Percentiles rank a stretch among this genome's conserved stretches.
Conservation (phyloP, 139 green algal species). For the Chlorella sp. region DNA sequence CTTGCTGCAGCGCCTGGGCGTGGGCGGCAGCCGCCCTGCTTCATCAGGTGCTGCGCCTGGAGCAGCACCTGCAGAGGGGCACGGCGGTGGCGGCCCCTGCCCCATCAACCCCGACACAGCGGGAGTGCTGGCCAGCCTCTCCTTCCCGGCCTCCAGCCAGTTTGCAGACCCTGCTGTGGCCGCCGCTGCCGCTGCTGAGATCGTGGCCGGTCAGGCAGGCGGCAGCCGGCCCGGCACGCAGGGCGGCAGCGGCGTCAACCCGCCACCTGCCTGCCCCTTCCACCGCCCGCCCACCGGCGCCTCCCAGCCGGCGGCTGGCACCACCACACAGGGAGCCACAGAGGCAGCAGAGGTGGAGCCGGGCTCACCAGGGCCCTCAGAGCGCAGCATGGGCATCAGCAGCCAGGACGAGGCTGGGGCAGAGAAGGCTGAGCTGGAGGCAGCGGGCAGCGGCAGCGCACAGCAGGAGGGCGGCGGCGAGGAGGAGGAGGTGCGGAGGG, state of each 20-base stretch:
- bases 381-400: conserved; percentile 2
- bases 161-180: conserved; percentile 4
- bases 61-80: not conserved
- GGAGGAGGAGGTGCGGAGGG: not conserved
- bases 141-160: conserved; percentile 18
- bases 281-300: not conserved
- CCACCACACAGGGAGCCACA: not conserved
- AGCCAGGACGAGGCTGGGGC: not conserved
- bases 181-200: not conserved
- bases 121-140: conserved; percentile 2
- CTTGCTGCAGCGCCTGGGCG: conserved; percentile 14
- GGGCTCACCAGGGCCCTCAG: too few species aligned
- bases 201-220: not conserved
- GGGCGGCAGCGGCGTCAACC: not conserved
- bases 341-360: not conserved
- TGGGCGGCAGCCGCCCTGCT: not conserved
- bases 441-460: too few species aligned
- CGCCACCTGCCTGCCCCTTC: too few species aligned
- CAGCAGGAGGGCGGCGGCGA: not conserved
- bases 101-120: conserved; percentile 22
- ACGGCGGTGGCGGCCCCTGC: not conserved
- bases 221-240: not conserved
- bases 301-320: not conserved
- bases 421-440: too few species aligned
- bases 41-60: not conserved